Base-by-base conservation (phyloP, 2,329 filamentous ascomycete species). In the Didymella glomerata region DNA sequence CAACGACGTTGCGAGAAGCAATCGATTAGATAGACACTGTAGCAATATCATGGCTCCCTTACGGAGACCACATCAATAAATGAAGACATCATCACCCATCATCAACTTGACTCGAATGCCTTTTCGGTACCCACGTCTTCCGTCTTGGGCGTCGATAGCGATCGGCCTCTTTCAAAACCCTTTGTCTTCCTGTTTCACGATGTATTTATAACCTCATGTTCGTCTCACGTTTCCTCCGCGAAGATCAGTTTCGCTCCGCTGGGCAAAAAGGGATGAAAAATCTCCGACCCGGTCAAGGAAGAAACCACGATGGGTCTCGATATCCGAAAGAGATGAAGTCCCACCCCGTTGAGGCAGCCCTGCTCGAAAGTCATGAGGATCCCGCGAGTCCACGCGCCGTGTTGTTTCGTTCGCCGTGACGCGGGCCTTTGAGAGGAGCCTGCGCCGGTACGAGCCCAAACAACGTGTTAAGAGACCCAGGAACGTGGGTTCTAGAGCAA, bases 11-110 rank as follows among this genome's bases (percentile, higher is more conserved):
- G 45, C 55, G 38, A 30, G 22, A 11, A 50, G 25, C 46, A 47
- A 27, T 47, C 28, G 34, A 20, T 30, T 47, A 59, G 51, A 59
- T 59, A 51, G 41, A 59, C n/a, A 34, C 24, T 49, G 22, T 59
- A 59, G 50, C 18, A 50, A 51, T 48, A 54, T 2, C n/a, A 54
- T 13, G 27, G 44, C 40, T 47, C 34, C 32, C 30, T 28, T 44
- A 51, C 13, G 34, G 41, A 51, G 41, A 20, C 46, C 24, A 22
- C 14, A 40, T 16, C 41, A 46, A 32, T 24, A n/a, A 59, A 59
- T 34, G 24, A 50, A 46, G 25, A 54, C 27, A 42, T 32, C n/a
- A 45, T n/a, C 14, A 40, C 14, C 42, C 22, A 28, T n/a, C 25
- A 20, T 14, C 7, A 18, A 10, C 25, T 27, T 8, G 20, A 28